Percentiles rank a stretch among this genome's conserved stretches.
phyloP scores from a whole-genome alignment of 2,329 filamentous ascomycete genomes.

The Myrmaecium sp. region DNA sequence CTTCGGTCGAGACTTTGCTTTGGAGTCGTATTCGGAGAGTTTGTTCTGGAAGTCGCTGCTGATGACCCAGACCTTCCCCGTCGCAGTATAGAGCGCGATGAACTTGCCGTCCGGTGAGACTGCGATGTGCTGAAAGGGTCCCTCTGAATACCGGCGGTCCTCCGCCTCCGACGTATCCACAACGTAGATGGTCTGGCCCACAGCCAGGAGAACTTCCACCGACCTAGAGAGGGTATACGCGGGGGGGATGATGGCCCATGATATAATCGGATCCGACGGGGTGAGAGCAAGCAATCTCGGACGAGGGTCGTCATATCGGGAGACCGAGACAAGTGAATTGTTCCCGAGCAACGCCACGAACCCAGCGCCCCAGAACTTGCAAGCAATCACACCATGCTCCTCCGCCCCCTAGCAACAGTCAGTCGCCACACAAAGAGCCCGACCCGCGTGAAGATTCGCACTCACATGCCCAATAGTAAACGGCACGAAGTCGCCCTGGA shows the following conservation, averaged over 20 bases:
- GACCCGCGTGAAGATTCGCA: background rate
- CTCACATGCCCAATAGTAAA: slow-evolving; percentile 70
- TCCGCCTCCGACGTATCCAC: slow-evolving; percentile 81
- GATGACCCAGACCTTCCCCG: slow-evolving; percentile 70
- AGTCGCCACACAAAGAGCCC: slow-evolving; percentile 2
- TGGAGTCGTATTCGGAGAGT: slow-evolving; percentile 79
- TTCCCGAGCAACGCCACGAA: slow-evolving; percentile 84
- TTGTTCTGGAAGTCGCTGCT: slow-evolving; percentile 90
- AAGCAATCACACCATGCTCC: slow-evolving; percentile 72
- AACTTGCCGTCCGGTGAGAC: slow-evolving; percentile 85
- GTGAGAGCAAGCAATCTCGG: slow-evolving; percentile 64
- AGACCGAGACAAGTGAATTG: slow-evolving; percentile 73
- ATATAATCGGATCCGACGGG: slow-evolving; percentile 63
- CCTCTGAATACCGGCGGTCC: slow-evolving; percentile 78
- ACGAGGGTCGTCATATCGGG: slow-evolving; percentile 76
- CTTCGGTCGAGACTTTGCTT: slow-evolving; percentile 67
- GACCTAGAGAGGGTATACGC: slow-evolving; percentile 78
- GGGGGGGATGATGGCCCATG: slow-evolving; percentile 81
- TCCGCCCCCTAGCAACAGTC: slow-evolving; percentile 55
- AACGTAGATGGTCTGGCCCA: slow-evolving; percentile 68
- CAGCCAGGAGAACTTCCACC: slow-evolving; percentile 79
- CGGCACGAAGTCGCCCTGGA: slow-evolving; percentile 90
- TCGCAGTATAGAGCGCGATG: slow-evolving; percentile 71
- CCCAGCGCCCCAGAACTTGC: slow-evolving; percentile 80
- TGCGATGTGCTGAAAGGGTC: slow-evolving; percentile 77